Evolutionary conservation across 352 stramenopile genomes (phyloP), one percentile per base, ranked within the genome.

Genomic region (Phytophthora citricola): DNA sequence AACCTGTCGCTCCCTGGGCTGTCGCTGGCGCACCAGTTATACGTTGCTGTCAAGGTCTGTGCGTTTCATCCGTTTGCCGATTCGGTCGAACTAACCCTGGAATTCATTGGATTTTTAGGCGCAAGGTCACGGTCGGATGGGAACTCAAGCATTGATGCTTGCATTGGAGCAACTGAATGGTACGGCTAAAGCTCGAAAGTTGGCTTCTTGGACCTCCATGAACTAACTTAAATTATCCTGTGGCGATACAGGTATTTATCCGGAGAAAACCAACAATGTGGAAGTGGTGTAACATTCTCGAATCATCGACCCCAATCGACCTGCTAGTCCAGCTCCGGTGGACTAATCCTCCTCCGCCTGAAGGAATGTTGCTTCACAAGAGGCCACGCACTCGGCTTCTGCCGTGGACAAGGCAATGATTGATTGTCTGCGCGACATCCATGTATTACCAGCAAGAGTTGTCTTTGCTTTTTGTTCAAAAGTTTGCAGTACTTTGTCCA

Each of bases 91-190:
- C 32, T 76, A 52, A 68, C 12, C 24, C 12, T 17, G 12, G 17
- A 22, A 5, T 38, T 43, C 3, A 14, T 51, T 49, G 39, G 27
- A 5, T 66, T 45, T 68, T 20, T 68, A 95, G 81, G 86, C 86
- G 5, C 86, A 95, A 76, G 87, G 85, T 7, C 85, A 96, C 26
- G 90, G 87, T 0, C 76, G 85, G 4, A 66, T 92, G 24, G 90
- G 90, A 44, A 96, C 87, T 4, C 90, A 96, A 65, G 79, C 90
- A 11, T 78, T 97, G 26, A 94, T 96, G 78, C 74, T 96, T 39
- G 90, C 89, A 26, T 66, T 97, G 45, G 90, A 97, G 66, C 83
- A 91, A 53, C 63, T 97, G 55, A 97, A 97, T 71, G 85, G 84
- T 91, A 47, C 29, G 66, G 5, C 40, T 48, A 43, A 58, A 22